A percentile compares a stretch with the other conserved stretches of the same genome.
phyloP scores from a whole-genome alignment of 176 grass and related monocot species.

The Bothriochloa decipiens region DNA sequence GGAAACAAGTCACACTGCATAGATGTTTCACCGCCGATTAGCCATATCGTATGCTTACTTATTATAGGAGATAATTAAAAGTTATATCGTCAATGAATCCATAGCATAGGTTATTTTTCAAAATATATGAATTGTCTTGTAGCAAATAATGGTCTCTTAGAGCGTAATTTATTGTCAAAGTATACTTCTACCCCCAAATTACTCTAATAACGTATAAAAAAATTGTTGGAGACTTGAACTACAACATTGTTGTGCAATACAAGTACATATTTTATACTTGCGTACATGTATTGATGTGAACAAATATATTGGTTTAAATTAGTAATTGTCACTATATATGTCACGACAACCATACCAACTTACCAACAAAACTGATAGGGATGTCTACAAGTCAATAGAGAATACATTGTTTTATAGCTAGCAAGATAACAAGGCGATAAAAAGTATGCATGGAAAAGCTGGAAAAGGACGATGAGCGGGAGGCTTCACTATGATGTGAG shows the following conservation, averaged over 20 bases:
- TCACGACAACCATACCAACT: background rate
- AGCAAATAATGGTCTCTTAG: background rate
- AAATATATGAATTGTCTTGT: background rate
- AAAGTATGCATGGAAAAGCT: constrained; percentile 12
- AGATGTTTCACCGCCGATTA: too few relatives aligned
- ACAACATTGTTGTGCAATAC: background rate
- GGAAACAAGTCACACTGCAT: too few relatives aligned
- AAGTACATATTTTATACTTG: background rate
- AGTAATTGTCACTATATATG: background rate
- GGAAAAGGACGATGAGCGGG: background rate
- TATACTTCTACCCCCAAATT: background rate
- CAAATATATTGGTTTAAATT: background rate
- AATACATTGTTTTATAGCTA: constrained; percentile 3
- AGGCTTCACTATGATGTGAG: constrained; percentile 29
- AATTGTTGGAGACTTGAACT: background rate
- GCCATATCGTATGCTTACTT: too few relatives aligned
- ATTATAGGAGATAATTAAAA: too few relatives aligned
- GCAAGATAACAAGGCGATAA: constrained; percentile 40
- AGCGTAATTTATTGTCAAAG: background rate
- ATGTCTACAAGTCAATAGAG: constrained; percentile 16
- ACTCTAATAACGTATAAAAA: background rate
- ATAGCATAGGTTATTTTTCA: background rate
- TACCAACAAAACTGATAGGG: constrained; percentile 1
- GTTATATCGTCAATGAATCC: background rate
- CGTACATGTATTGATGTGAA: background rate